Evolutionary conservation across 208 protist species (phyloP), one percentile per base, ranked within the genome.

Genomic region (Strigomonas oncopelti): DNA sequence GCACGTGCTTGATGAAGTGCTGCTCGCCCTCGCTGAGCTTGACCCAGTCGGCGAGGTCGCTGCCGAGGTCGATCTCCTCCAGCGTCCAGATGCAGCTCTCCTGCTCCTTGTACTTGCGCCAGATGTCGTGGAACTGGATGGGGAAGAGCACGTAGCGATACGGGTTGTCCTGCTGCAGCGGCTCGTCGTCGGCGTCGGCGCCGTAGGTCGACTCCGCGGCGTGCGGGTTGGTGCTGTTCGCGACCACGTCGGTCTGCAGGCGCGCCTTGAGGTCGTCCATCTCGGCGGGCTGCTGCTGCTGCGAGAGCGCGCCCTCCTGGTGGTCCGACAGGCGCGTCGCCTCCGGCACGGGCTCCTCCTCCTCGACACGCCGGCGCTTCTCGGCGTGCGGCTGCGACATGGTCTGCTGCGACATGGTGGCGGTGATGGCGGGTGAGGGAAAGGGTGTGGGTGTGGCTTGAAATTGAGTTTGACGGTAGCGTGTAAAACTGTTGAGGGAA

Each of bases 61-160:
- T 73, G 38, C 82, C 75, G 4, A 99, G 87, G 84, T 99, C 98
- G 53, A 99, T 97, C 80, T 99, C 98, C 84, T 99, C 98, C 56
- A 98, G 87, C 36, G 98, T 99, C 98, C 98, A 99, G 83, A 99
- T 98, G 59, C 85, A 96, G 68, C 90, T 89, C 84, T 98, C 93
- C 68, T 98, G 95, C 83, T 99, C 97, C 92, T 99, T 99, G 89
- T 99, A 99, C 92, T 99, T 99, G 72, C 97, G 73, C 98, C 98
- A 99, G 36, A 99, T 96, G 52, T 97, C 93, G 34, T 79, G 80
- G 80, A 99, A 94, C 78, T 98, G 81, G 75, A 99, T 99, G 45
- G 98, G 98, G 80, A 99, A 99, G 34, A 99, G 75, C 46, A 99
- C 98, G 71, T 97, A 99, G 65, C 98, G 96, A 72, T 94, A 75